Evolutionary conservation across 192 early-diverging fungal genomes (phyloP), one percentile per base, ranked within the genome.

Genomic region (Jimgerdemannia lactiflua): DNA sequence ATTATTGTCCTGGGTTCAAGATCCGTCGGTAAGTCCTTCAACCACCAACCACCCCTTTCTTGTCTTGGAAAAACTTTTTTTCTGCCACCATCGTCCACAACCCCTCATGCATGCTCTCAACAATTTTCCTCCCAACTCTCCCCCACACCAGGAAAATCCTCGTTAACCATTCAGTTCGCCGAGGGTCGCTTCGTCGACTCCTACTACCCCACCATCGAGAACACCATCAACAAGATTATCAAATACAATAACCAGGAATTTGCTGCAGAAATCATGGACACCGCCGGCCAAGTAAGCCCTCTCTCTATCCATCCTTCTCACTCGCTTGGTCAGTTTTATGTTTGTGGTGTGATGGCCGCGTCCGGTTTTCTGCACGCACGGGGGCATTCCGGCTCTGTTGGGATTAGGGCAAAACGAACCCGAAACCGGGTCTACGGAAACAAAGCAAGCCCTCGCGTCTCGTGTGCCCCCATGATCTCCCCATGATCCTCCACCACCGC

Each of bases 121-220:
- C 67, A 39, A 3, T 18, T 6, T 66, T 67, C 7, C 67, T 29
- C 65, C n/a, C 8, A 18, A 4, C 49, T 70, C 29, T 73, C 59
- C 43, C 10, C 29, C 73, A 29, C 29, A 29, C 65, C 84, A 88
- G 91, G 91, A 54, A 95, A 97, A 87, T 97, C 95, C 4, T 95
- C 95, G 4, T 88, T 97, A 65, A 95, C 94, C 40, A 91, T 95
- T 74, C 94, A 98, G 83, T 99, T 97, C 79, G 91, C 95, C 42
- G 95, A 96, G 70, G 91, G 94, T 75, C 93, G 95, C 69, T 98
- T 95, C 84, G 91, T 90, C 42, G 95, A 96, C 64, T 90, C 90
- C 67, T 98, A 99, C 78, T 95, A 96, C 75, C 98, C 98, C 19
- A 99, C 98, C 19, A 96, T 99, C 74, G 96, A 95, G 81, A 95